Percentiles rank a stretch among this genome's conserved stretches.
Evolutionary conservation across 371 early-diverging fungal species (phyloP).

Genomic region (Mortierella sp.): DNA sequence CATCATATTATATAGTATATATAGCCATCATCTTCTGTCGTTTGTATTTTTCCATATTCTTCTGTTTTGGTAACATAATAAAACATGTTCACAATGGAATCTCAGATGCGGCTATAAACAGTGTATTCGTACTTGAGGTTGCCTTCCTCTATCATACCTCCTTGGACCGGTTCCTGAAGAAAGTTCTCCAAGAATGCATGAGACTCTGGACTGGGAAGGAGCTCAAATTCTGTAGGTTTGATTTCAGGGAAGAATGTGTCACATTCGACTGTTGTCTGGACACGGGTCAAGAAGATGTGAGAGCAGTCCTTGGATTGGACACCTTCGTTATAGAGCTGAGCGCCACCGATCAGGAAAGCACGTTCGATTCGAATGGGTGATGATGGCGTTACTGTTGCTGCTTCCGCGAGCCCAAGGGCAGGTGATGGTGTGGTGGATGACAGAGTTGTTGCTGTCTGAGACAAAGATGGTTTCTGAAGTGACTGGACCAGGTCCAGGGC

Average conservation of each 20-base stretch:
- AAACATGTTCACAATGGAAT: not conserved
- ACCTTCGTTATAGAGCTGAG: slow-evolving; percentile 16
- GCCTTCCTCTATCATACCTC: slow-evolving; percentile 59
- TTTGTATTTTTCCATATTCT: not conserved
- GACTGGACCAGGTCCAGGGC: slow-evolving; percentile 57
- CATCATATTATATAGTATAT: not conserved
- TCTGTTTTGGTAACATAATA: too few relatives aligned
- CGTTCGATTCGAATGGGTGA: slow-evolving; percentile 4
- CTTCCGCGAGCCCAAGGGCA: not conserved
- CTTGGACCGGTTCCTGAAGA: slow-evolving; percentile 58
- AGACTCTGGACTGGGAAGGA: slow-evolving; percentile 41
- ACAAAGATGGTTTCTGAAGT: not conserved
- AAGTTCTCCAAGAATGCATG: slow-evolving; percentile 53
- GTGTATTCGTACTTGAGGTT: slow-evolving; percentile 61
- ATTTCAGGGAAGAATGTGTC: slow-evolving; percentile 78
- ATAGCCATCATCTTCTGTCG: not conserved
- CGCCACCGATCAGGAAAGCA: slow-evolving; percentile 24
- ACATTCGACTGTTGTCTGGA: slow-evolving; percentile 63
- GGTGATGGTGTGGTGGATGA: not conserved
- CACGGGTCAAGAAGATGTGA: slow-evolving; percentile 69
- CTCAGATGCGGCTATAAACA: slow-evolving; percentile 54
- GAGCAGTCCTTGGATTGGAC: slow-evolving; percentile 59
- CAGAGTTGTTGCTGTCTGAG: too few relatives aligned
- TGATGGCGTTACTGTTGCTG: not conserved
- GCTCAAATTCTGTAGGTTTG: slow-evolving; percentile 13